These are phyloP conservation scores for Rugosomyces carneus DNA, from an alignment of 1,284 basidiomycete species.

Conservation along the genomic window DNA sequence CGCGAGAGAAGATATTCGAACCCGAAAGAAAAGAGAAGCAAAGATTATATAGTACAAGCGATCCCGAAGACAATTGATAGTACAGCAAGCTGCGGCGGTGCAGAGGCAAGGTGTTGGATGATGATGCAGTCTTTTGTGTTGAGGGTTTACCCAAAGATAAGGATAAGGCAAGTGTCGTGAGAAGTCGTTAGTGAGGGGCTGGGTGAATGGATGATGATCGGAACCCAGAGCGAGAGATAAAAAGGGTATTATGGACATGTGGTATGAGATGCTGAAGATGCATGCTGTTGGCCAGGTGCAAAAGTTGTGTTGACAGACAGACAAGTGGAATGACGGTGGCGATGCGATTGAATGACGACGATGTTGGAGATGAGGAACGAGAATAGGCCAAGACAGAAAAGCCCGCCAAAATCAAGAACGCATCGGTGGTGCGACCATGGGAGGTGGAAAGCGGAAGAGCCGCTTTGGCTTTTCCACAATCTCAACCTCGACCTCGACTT, in stretches of 20 bases:
- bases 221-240: not conserved
- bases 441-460: constrained; percentile 30
- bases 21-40: constrained; percentile 12
- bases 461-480: constrained; percentile 32
- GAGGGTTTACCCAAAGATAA: constrained; percentile 11
- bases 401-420: not conserved
- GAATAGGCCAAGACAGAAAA: not conserved
- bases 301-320: too few relatives aligned
- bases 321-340: constrained; percentile 6
- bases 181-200: not conserved
- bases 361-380: constrained; percentile 4
- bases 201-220: not conserved
- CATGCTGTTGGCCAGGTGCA: not conserved
- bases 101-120: constrained; percentile 1
- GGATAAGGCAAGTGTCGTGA: constrained; percentile 11
- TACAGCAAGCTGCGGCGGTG: constrained; percentile 12
- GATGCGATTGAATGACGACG: constrained; percentile 6
- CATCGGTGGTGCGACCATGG: constrained; percentile 2
- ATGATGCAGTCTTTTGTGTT: not conserved
- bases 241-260: constrained; percentile 10
- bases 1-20: constrained; percentile 3
- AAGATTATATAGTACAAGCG: constrained; percentile 3
- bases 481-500: constrained; percentile 48
- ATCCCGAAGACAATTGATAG: constrained; percentile 7
- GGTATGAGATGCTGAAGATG: constrained; percentile 10